A percentile compares a stretch with the other conserved stretches of the same genome.
These are phyloP conservation scores for Fusarium multiceps DNA, from an alignment of 2,329 filamentous ascomycete genomes.

Conservation along the genomic window DNA sequence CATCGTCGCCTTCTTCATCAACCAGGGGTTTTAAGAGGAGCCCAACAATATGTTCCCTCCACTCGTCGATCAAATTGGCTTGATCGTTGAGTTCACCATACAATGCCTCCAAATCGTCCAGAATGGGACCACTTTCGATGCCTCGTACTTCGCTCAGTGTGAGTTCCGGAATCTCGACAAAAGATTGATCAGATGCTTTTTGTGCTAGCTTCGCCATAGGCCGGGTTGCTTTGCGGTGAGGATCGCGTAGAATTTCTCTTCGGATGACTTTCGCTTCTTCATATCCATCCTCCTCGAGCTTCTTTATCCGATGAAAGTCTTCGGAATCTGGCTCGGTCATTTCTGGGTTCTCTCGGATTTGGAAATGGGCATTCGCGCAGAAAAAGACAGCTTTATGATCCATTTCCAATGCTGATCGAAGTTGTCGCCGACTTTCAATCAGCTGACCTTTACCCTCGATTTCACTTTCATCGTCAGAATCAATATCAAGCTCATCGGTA, in stretches of 20 bases:
- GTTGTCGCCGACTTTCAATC: constrained; percentile 68
- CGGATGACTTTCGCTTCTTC: constrained; percentile 81
- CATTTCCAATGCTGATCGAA: constrained; percentile 80
- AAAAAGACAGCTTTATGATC: constrained; percentile 88
- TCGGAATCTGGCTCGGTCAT: constrained; percentile 74
- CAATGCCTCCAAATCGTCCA: constrained; percentile 74
- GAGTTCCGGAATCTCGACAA: constrained; percentile 71
- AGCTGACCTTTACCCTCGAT: constrained; percentile 57
- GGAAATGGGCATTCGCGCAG: constrained; percentile 83
- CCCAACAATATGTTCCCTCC: constrained; percentile 78
- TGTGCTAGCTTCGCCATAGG: constrained; percentile 72
- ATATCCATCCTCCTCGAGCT: constrained; percentile 77
- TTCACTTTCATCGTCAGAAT: constrained; percentile 52
- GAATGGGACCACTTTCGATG: constrained; percentile 75
- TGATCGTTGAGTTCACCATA: constrained; percentile 77
- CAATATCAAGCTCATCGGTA: constrained; percentile 21
- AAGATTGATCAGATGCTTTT: constrained; percentile 63
- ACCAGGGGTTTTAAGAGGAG: constrained; percentile 80
- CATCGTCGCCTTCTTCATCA: constrained; percentile 79
- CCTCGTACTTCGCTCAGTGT: constrained; percentile 67
- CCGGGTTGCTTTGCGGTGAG: constrained; percentile 50
- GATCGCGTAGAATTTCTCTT: constrained; percentile 77
- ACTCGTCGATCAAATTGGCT: constrained; percentile 75
- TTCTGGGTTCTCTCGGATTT: constrained; percentile 78
- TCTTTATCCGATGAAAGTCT: constrained; percentile 73